A percentile compares a stretch with the other conserved stretches of the same genome.
Evolutionary conservation across 768 basidiomycete species (phyloP).

Genomic region (Fomitopsis pulvina): DNA sequence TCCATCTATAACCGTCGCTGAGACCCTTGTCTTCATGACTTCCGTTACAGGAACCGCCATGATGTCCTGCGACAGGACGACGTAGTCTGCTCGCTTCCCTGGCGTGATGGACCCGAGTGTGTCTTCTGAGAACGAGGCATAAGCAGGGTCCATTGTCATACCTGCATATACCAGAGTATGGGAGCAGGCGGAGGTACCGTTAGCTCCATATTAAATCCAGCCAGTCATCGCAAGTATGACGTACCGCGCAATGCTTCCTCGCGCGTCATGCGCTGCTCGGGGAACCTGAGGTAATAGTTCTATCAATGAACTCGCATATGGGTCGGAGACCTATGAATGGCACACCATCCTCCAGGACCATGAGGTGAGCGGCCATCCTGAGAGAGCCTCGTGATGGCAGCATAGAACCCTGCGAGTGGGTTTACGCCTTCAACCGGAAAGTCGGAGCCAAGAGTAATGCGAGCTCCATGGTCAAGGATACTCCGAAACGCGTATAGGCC

Average conservation of each 20-base stretch:
- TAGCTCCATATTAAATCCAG: neutral
- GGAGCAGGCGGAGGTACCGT: neutral
- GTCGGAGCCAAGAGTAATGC: constrained; percentile 80
- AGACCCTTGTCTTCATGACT: constrained; percentile 62
- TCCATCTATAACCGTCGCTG: constrained; percentile 79
- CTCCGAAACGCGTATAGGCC: constrained; percentile 84
- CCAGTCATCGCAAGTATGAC: constrained; percentile 1
- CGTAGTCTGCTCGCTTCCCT: constrained; percentile 82
- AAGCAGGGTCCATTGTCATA: constrained; percentile 85
- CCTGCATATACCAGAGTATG: constrained; percentile 33
- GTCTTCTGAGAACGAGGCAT: constrained; percentile 76
- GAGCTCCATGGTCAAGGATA: constrained; percentile 54
- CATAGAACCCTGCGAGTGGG: constrained; percentile 80
- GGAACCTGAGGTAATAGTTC: constrained; percentile 50
- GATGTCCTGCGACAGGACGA: constrained; percentile 79
- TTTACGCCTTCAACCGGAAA: constrained; percentile 87
- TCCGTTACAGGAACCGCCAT: constrained; percentile 53
- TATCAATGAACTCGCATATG: constrained; percentile 1
- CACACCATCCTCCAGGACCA: constrained; percentile 77
- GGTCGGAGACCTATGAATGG: constrained; percentile 4
- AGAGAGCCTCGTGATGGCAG: constrained; percentile 75
- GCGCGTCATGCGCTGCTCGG: constrained; percentile 70
- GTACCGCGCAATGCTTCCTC: constrained; percentile 72
- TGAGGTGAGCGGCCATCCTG: constrained; percentile 71
- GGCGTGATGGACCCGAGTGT: constrained; percentile 67